These are phyloP conservation scores for Chlamydomonas reinhardtii DNA, from an alignment of 163 green algal genomes.

Conservation along the genomic window DNA sequence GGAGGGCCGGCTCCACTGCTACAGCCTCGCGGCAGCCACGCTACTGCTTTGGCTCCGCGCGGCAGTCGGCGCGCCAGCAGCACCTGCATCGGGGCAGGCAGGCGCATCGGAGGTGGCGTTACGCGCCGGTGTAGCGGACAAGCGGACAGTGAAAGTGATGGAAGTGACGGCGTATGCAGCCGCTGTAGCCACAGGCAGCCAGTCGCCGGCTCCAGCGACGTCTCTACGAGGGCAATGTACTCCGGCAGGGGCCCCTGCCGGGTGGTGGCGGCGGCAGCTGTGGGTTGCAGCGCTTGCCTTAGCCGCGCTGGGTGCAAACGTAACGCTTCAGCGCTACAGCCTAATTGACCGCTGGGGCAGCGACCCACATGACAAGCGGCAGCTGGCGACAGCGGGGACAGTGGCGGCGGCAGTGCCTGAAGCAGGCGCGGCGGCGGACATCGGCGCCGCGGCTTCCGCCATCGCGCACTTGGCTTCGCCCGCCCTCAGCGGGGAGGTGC, in stretches of 20 bases:
- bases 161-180: too few relatives aligned
- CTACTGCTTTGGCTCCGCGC: constrained; percentile 44
- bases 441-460: too few relatives aligned
- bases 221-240: too few relatives aligned
- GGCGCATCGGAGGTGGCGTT: too few relatives aligned
- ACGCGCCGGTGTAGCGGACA: too few relatives aligned
- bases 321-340: constrained; percentile 56
- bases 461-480: too few relatives aligned
- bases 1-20: constrained; percentile 69
- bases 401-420: neutral
- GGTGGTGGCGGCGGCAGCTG: neutral
- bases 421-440: neutral
- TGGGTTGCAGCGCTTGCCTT: neutral
- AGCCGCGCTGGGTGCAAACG: constrained; percentile 46
- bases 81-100: neutral
- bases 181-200: too few relatives aligned
- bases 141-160: too few relatives aligned
- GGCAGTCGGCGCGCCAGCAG: neutral
- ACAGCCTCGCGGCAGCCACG: constrained; percentile 52
- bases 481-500: too few relatives aligned
- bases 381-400: constrained; percentile 7
- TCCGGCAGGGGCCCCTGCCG: too few relatives aligned
- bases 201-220: too few relatives aligned
- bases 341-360: constrained; percentile 66
- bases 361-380: constrained; percentile 34